A percentile compares a stretch with the other conserved stretches of the same genome.
Conservation (phyloP, 2,329 filamentous ascomycete genomes). For the Fusarium anthophilum region DNA sequence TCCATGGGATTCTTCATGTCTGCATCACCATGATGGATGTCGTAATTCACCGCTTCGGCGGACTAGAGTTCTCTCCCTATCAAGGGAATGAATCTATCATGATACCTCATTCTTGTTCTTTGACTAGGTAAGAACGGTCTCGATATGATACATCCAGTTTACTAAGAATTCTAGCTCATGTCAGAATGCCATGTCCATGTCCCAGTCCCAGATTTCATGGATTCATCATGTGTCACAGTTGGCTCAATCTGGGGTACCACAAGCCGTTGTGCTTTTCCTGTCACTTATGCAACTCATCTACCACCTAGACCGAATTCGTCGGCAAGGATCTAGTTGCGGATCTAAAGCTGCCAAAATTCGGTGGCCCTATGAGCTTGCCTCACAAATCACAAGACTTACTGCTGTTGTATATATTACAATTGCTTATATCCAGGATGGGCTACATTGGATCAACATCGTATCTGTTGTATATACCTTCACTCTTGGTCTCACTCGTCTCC, state of each 20-base stretch:
- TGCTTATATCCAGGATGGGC: slow-evolving; percentile 47
- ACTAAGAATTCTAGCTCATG: slow-evolving; percentile 17
- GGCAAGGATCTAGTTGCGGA: slow-evolving; percentile 37
- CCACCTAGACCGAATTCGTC: slow-evolving; percentile 47
- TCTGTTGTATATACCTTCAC: slow-evolving; percentile 53
- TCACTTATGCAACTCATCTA: slow-evolving; percentile 50
- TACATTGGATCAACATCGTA: slow-evolving; percentile 50
- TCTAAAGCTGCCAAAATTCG: slow-evolving; percentile 51
- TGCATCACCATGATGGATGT: slow-evolving; percentile 44
- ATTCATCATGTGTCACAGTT: slow-evolving; percentile 50
- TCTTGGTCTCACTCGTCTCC: slow-evolving; percentile 55
- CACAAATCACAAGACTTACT: slow-evolving; percentile 53
- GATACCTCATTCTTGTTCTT: slow-evolving; percentile 3
- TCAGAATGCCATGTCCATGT: slow-evolving; percentile 23
- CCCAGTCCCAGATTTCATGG: slow-evolving; percentile 48
- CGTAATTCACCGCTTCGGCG: slow-evolving; percentile 45
- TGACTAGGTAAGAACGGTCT: slow-evolving; percentile 32
- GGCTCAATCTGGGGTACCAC: slow-evolving; percentile 54
- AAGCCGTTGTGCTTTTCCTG: slow-evolving; percentile 49
- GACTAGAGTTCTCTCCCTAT: slow-evolving; percentile 45
- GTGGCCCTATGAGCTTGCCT: slow-evolving; percentile 54
- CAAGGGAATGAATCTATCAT: slow-evolving; percentile 27
- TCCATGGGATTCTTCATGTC: slow-evolving; percentile 15
- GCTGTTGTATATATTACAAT: slow-evolving; percentile 52
- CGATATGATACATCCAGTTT: background rate